Evolutionary conservation across 2,329 filamentous ascomycete genomes (phyloP), one percentile per base, ranked within the genome.

Genomic region (Xylariaceae sp.): DNA sequence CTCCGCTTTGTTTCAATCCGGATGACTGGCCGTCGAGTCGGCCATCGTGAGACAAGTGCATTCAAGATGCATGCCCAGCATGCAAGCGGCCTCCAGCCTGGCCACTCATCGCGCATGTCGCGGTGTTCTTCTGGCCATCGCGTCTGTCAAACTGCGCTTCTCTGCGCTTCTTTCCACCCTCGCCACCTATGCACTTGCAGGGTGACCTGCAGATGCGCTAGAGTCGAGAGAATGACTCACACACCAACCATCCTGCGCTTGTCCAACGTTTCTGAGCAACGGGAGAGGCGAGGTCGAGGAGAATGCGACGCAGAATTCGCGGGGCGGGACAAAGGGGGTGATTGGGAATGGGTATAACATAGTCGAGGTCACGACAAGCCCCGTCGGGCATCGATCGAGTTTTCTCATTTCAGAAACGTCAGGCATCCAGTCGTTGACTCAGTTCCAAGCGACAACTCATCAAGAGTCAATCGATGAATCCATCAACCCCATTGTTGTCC

Each of bases 51-150:
- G 61, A 64, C 63, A 43, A 57, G 49, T 58, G 58, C 58, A 60
- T 47, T 32, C 52, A 50, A 47, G 47, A 52, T 60, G 59, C 61
- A 64, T 59, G 50, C 43, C 46, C 39, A 44, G 53, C 51, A 15
- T 65, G 64, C 60, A 55, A 40, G 56, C 49, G 55, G 54, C 42
- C 56, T 53, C 40, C 45, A 38, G 43, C 48, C 51, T 52, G 61
- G 57, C 64, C 64, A 67, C 46, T 65, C 63, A 67, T 55, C 52
- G 58, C 55, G 58, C 54, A 45, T 48, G 53, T 59, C 64, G 61
- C 64, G 64, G 53, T 64, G 55, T 44, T 54, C 56, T 55, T 47
- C 41, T n/a, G 49, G 4, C 46, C 40, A 49, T 62, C 64, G 63
- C 64, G 63, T 64, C 55, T 61, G 47, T 51, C 54, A 38, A 60